phyloP scores from a whole-genome alignment of 163 green algal genomes.

The Scenedesmus sp. region DNA sequence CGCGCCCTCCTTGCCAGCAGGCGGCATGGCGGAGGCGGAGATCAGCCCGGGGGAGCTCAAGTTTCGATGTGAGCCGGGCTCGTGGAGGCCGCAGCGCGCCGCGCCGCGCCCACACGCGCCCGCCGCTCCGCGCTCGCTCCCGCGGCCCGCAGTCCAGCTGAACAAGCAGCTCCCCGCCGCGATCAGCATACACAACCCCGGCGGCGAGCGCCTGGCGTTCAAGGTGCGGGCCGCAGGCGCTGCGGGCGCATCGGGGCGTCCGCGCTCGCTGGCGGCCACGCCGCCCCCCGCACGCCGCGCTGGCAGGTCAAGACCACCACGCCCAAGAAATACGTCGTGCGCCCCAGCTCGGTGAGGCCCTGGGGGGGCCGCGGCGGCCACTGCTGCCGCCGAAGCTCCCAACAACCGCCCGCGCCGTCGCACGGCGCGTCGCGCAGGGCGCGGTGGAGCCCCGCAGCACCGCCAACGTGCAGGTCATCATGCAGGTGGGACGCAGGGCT shows the following conservation, averaged over 20 bases:
- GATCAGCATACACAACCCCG: constrained; percentile 74
- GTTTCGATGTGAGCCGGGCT: constrained; percentile 47
- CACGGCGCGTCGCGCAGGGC: constrained; percentile 49
- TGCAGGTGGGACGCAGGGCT: constrained; percentile 50
- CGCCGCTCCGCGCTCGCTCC: not conserved
- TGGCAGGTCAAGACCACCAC: constrained; percentile 75
- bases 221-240: constrained; percentile 62
- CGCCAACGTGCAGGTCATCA: constrained; percentile 76
- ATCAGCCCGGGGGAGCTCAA: constrained; percentile 44
- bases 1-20: too few species aligned
- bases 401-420: too few species aligned
- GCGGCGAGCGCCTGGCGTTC: constrained; percentile 70
- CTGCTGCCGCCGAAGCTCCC: too few species aligned
- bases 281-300: not conserved
- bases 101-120: not conserved
- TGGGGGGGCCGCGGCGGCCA: not conserved
- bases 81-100: not conserved
- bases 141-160: constrained; percentile 49
- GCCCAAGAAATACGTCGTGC: constrained; percentile 87
- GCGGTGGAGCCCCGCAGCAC: constrained; percentile 68
- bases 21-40: constrained; percentile 12
- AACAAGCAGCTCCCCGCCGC: constrained; percentile 79
- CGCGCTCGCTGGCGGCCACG: not conserved
- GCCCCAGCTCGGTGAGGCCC: constrained; percentile 66
- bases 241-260: not conserved